Conservation (phyloP, 139 green algal genomes). For the Astrephomene gubernaculifera region DNA sequence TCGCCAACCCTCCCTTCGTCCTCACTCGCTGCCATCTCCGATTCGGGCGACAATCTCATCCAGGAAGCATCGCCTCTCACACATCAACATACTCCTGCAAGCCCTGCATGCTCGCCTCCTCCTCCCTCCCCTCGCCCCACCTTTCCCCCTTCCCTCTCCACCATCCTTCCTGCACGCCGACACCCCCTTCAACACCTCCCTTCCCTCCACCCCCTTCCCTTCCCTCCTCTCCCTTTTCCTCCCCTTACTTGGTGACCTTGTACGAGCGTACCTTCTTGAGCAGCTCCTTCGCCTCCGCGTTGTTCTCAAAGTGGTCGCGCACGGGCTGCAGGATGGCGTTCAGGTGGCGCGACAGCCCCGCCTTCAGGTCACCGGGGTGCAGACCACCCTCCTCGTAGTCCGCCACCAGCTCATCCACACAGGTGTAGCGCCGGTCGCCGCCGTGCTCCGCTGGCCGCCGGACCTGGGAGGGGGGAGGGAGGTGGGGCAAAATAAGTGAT, state of each 20-base stretch:
- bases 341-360: slow-evolving; percentile 73
- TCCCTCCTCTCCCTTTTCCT: too few species aligned
- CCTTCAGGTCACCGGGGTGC: slow-evolving; percentile 72
- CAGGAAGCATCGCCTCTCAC: too few species aligned
- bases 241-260: slow-evolving; percentile 73
- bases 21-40: too few species aligned
- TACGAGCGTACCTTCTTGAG: slow-evolving; percentile 91
- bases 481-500: not conserved
- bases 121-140: too few species aligned
- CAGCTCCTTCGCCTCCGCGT: slow-evolving; percentile 92
- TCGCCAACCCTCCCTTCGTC: too few species aligned
- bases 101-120: too few species aligned
- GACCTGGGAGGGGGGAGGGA: slow-evolving; percentile 45
- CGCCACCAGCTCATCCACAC: slow-evolving; percentile 76
- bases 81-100: too few species aligned
- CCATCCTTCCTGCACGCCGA: too few species aligned
- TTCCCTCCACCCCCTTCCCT: too few species aligned
- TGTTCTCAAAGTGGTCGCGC: slow-evolving; percentile 94
- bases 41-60: too few species aligned
- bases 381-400: slow-evolving; percentile 88
- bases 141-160: too few species aligned
- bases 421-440: slow-evolving; percentile 85
- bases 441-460: slow-evolving; percentile 81
- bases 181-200: too few species aligned
- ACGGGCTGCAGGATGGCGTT: slow-evolving; percentile 97